Evolutionary conservation across 2,329 filamentous ascomycete genomes (phyloP).

Genomic region (Hymenoscyphus fraxineus): DNA sequence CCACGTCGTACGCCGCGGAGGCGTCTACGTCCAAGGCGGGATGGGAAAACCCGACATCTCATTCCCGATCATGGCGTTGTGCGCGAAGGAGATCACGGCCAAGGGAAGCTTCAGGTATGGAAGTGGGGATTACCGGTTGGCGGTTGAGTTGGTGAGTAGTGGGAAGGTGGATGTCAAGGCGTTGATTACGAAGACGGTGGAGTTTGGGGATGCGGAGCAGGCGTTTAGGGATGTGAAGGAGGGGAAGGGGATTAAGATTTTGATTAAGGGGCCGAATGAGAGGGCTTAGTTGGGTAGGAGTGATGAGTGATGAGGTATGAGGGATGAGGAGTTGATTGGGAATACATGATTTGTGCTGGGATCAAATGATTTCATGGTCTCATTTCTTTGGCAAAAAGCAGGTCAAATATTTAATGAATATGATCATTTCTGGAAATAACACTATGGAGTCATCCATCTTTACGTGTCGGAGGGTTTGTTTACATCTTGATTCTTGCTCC

Average conservation of each 20-base stretch:
- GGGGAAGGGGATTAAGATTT: conserved; percentile 71
- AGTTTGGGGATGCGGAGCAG: conserved; percentile 76
- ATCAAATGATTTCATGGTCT: no score
- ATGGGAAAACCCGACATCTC: conserved; percentile 86
- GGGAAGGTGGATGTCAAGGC: conserved; percentile 78
- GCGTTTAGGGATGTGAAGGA: conserved; percentile 84
- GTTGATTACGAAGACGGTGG: conserved; percentile 72
- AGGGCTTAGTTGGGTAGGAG: conserved; percentile 7
- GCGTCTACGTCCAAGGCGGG: conserved; percentile 78
- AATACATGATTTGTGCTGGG: no score
- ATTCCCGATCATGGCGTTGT: conserved; percentile 89
- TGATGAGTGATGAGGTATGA: background rate
- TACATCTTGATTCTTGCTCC: no score
- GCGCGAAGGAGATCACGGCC: conserved; percentile 81
- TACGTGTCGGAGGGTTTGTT: no score
- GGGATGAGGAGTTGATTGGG: background rate
- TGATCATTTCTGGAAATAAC: no score
- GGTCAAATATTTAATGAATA: no score
- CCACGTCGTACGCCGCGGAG: conserved; percentile 66
- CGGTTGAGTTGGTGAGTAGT: conserved; percentile 67
- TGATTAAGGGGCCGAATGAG: conserved; percentile 61
- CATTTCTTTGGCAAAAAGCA: no score
- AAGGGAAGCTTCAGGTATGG: conserved; percentile 90
- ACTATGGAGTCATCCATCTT: no score
- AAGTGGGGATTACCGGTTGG: conserved; percentile 76